phyloP scores from a whole-genome alignment of 2,329 filamentous ascomycete species.

The Aspergillus pseudoviridinutans region DNA sequence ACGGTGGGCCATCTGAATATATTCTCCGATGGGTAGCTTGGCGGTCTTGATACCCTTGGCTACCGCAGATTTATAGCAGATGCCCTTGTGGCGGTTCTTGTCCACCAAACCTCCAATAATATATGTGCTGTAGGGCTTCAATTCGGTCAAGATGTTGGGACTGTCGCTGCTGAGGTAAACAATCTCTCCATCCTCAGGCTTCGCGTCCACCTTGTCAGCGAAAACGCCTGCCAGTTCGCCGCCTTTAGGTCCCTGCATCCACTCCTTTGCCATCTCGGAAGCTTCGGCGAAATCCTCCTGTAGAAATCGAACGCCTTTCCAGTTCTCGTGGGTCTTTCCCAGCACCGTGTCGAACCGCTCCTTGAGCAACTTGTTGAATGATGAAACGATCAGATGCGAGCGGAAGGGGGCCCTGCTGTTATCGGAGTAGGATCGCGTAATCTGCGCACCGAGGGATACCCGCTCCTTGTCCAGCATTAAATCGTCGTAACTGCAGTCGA shows the following conservation, averaged over 20 bases:
- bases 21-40: conserved; percentile 90
- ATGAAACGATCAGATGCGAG: conserved; percentile 70
- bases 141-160: conserved; percentile 72
- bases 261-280: conserved; percentile 59
- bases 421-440: conserved; percentile 85
- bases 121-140: conserved; percentile 86
- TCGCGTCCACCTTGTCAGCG: conserved; percentile 35
- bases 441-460: conserved; percentile 75
- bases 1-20: conserved; percentile 83
- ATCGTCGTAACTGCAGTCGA: conserved; percentile 90
- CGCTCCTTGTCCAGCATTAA: conserved; percentile 85
- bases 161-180: conserved; percentile 92
- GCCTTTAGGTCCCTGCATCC: conserved; percentile 58
- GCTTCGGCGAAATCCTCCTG: conserved; percentile 71
- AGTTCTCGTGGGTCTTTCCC: conserved; percentile 65
- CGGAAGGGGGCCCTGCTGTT: conserved; percentile 68
- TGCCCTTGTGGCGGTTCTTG: conserved; percentile 90
- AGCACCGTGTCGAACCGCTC: conserved; percentile 76
- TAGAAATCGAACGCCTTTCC: conserved; percentile 73
- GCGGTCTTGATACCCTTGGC: conserved; percentile 78
- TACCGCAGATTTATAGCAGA: conserved; percentile 80
- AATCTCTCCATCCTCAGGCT: conserved; percentile 53
- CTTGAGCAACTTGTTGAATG: conserved; percentile 70
- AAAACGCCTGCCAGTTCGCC: conserved; percentile 61
- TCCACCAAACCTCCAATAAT: conserved; percentile 93